phyloP scores from a whole-genome alignment of 495 filamentous ascomycete species.

The Xylaria grammica region DNA sequence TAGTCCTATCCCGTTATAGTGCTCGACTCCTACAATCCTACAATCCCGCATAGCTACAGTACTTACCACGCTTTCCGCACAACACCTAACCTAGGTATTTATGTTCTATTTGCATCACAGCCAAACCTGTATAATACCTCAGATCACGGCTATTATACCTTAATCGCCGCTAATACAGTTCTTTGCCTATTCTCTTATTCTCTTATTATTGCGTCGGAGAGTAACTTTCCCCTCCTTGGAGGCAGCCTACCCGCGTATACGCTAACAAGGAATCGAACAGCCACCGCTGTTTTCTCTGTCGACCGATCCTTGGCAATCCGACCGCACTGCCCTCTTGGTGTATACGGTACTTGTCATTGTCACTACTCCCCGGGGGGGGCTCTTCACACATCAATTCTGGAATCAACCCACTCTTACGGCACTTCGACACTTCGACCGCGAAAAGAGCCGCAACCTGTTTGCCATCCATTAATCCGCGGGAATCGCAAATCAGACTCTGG shows the following conservation, averaged over 20 bases:
- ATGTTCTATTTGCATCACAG: constrained; percentile 6
- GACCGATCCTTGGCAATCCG: background rate
- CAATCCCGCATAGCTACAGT: background rate
- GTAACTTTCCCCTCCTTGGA: background rate
- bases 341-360: background rate
- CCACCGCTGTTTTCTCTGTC: constrained; percentile 2
- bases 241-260: background rate
- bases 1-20: constrained; percentile 3
- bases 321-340: background rate
- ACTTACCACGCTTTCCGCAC: background rate
- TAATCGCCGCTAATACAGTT: background rate
- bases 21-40: constrained; percentile 3
- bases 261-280: background rate
- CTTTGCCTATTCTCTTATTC: background rate
- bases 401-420: constrained; percentile 1
- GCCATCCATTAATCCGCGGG: background rate
- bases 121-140: background rate
- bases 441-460: background rate
- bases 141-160: background rate
- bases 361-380: background rate
- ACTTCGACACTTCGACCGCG: background rate
- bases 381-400: background rate
- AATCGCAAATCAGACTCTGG: background rate
- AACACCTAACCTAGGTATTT: constrained; percentile 1
- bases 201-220: too few relatives aligned